Evolutionary conservation across 1,139 yeast genomes (phyloP).

Genomic region (Pichia kudriavzevii): DNA sequence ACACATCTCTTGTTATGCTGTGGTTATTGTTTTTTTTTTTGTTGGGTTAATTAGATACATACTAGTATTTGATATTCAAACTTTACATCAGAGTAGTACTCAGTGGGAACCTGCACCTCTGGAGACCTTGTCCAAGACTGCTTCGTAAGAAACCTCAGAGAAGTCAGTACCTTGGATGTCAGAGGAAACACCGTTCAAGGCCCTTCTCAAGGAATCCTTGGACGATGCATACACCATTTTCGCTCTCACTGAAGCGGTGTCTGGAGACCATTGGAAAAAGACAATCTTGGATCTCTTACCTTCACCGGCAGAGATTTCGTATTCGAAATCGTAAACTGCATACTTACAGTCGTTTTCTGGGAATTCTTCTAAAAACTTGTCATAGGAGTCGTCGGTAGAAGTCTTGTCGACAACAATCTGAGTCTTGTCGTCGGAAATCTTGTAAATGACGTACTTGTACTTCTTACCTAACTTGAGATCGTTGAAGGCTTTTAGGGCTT

Average conservation of each 20-base stretch:
- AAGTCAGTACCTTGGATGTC: slow-evolving; percentile 98
- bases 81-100: too few relatives aligned
- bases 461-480: slow-evolving; percentile 93
- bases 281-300: slow-evolving; percentile 95
- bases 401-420: slow-evolving; percentile 86
- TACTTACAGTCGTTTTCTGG: slow-evolving; percentile 97
- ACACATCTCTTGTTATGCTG: too few relatives aligned
- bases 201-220: slow-evolving; percentile 95
- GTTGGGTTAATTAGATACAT: slow-evolving; percentile 1
- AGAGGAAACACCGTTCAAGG: slow-evolving; percentile 87
- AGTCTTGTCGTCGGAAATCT: slow-evolving; percentile 77
- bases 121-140: slow-evolving; percentile 84
- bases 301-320: slow-evolving; percentile 81
- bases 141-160: slow-evolving; percentile 91
- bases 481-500: slow-evolving; percentile 86
- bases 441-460: slow-evolving; percentile 73
- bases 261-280: slow-evolving; percentile 97
- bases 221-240: slow-evolving; percentile 98
- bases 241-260: slow-evolving; percentile 86
- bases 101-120: slow-evolving; percentile 67
- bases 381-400: slow-evolving; percentile 61
- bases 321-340: slow-evolving; percentile 95
- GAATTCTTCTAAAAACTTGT: slow-evolving; percentile 71
- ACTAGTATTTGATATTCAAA: too few relatives aligned
- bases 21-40: too few relatives aligned